These are phyloP conservation scores for Penicillium italicum DNA, from an alignment of 2,329 filamentous ascomycete species.

Conservation along the genomic window DNA sequence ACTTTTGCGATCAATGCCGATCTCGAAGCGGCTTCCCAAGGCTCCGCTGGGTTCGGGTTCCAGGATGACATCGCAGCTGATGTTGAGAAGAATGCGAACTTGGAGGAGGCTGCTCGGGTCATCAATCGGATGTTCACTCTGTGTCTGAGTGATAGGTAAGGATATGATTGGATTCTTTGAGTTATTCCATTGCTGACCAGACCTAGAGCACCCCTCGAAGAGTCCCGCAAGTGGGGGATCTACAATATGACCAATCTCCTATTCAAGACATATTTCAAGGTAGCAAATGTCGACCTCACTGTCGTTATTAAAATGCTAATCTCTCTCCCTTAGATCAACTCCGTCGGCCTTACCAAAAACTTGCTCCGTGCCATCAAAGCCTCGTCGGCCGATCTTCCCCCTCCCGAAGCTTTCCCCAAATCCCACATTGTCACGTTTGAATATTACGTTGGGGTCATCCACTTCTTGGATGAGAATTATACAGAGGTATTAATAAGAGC, in stretches of 20 bases:
- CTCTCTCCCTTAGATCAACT: conserved; percentile 61
- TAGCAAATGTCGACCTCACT: conserved; percentile 20
- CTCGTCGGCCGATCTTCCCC: conserved; percentile 74
- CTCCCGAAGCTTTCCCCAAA: conserved; percentile 74
- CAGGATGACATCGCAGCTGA: conserved; percentile 80
- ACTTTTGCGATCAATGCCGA: conserved; percentile 90
- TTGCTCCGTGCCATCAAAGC: conserved; percentile 80
- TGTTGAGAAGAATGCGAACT: conserved; percentile 71
- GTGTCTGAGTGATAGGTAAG: conserved; percentile 83
- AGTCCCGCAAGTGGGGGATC: conserved; percentile 96
- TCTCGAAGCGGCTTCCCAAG: conserved; percentile 57
- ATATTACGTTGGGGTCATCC: conserved; percentile 91
- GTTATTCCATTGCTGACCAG: conserved; percentile 8
- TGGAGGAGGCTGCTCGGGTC: conserved; percentile 86
- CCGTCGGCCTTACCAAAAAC: conserved; percentile 82
- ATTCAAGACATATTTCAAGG: conserved; percentile 97
- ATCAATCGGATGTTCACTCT: conserved; percentile 90
- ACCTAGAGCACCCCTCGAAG: conserved; percentile 70
- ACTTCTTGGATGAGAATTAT: conserved; percentile 93
- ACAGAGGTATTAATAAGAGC: conserved; percentile 54
- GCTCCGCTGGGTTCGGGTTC: conserved; percentile 52
- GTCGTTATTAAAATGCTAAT: conserved; percentile 11
- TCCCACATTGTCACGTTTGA: conserved; percentile 93
- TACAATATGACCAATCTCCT: conserved; percentile 92
- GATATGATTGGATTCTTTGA: not conserved